Evolutionary conservation across 768 basidiomycete genomes (phyloP).

Genomic region (Pilatotrama ljubarskyi): DNA sequence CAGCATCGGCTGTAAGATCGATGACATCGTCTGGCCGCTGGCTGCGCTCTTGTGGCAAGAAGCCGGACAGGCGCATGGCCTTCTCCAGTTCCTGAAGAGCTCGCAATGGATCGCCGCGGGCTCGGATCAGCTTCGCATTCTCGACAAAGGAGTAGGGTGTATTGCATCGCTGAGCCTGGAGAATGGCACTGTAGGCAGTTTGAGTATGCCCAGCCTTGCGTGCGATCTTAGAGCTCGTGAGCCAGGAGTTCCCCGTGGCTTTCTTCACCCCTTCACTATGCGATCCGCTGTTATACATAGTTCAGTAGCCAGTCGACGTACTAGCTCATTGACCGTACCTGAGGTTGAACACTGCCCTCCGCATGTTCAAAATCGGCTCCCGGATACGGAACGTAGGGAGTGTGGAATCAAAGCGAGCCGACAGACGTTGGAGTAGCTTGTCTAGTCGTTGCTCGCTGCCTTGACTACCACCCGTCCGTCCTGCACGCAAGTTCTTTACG

Average conservation of each 20-base stretch:
- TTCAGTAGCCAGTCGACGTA: too few relatives aligned
- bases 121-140: slow-evolving; percentile 82
- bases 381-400: slow-evolving; percentile 86
- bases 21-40: background rate
- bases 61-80: slow-evolving; percentile 48
- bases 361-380: slow-evolving; percentile 88
- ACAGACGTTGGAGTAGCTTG: slow-evolving; percentile 50
- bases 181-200: slow-evolving; percentile 92
- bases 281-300: background rate
- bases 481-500: slow-evolving; percentile 38
- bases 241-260: slow-evolving; percentile 85
- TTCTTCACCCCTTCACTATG: slow-evolving; percentile 34
- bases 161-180: slow-evolving; percentile 80
- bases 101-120: slow-evolving; percentile 75
- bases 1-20: slow-evolving; percentile 10
- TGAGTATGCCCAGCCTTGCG: slow-evolving; percentile 94
- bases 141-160: slow-evolving; percentile 83
- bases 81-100: slow-evolving; percentile 88
- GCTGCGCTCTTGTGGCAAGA: slow-evolving; percentile 3
- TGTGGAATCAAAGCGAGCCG: slow-evolving; percentile 69
- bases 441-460: slow-evolving; percentile 35
- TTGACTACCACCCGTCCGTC: slow-evolving; percentile 30
- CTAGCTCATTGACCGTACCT: slow-evolving; percentile 41
- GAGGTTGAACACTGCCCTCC: slow-evolving; percentile 71
- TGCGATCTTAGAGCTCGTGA: slow-evolving; percentile 92